Evolutionary conservation across 2,329 filamentous ascomycete species (phyloP).

Genomic region (Bipolaris bicolor): DNA sequence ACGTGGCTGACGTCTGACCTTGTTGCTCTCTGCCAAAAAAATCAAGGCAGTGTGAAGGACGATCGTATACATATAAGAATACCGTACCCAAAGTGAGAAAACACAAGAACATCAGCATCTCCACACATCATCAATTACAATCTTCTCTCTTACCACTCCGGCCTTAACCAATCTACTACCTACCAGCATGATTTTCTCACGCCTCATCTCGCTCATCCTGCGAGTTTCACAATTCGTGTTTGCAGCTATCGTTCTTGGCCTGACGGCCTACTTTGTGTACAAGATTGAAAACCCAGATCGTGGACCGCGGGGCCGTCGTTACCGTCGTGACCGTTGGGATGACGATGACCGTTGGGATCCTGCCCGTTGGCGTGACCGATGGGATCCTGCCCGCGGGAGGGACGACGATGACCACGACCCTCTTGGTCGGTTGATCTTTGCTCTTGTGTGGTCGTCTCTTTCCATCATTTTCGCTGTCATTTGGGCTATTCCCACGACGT

Average conservation of each 20-base stretch:
- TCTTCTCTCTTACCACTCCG: background rate
- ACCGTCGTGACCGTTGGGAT: background rate
- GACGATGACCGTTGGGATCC: constrained; percentile 51
- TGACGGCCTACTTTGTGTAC: constrained; percentile 35
- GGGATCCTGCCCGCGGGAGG: background rate
- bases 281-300: background rate
- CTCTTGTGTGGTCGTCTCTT: constrained; percentile 71
- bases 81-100: background rate
- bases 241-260: constrained; percentile 62
- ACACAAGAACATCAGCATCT: background rate
- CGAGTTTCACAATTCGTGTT: constrained; percentile 70
- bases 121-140: background rate
- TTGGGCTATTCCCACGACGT: constrained; percentile 74
- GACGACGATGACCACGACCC: constrained; percentile 55
- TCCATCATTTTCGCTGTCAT: constrained; percentile 72
- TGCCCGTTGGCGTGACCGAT: too few species aligned
- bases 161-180: background rate
- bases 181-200: constrained; percentile 46
- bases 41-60: constrained; percentile 2
- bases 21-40: background rate
- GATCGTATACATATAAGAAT: constrained; percentile 7
- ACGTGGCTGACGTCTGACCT: constrained; percentile 23
- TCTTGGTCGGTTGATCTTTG: constrained; percentile 74
- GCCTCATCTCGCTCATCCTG: constrained; percentile 63
- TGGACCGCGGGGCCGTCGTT: constrained; percentile 32